These are phyloP conservation scores for Fraxinus greggii DNA, from an alignment of 305 asterid species.

Conservation along the genomic window DNA sequence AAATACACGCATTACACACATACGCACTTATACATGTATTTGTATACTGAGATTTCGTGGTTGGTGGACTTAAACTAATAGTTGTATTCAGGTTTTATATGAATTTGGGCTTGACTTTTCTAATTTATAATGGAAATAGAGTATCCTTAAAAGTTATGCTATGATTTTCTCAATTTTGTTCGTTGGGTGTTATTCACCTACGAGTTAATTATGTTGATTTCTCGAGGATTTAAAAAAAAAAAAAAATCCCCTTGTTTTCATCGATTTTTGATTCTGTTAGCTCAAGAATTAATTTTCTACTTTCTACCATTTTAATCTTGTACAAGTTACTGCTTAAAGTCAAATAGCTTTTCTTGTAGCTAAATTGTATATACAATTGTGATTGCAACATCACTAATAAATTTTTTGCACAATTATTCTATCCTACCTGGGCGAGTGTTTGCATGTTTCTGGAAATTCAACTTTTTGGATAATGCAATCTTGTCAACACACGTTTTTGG, in stretches of 20 bases:
- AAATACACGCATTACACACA: background rate
- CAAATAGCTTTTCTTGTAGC: background rate
- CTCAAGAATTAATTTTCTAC: background rate
- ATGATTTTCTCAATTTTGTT: background rate
- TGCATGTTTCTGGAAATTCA: background rate
- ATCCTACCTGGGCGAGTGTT: background rate
- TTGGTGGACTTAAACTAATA: background rate
- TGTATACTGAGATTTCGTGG: background rate
- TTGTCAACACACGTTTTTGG: background rate
- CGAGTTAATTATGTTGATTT: constrained; percentile 2
- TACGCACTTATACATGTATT: background rate
- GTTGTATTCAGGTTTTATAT: background rate
- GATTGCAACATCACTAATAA: background rate
- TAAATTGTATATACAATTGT: background rate
- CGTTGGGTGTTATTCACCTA: background rate
- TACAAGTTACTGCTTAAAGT: background rate
- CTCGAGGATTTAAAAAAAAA: background rate
- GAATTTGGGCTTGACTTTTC: background rate
- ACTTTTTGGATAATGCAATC: background rate
- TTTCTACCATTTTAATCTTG: background rate
- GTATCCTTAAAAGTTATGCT: background rate
- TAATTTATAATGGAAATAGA: background rate
- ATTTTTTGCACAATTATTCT: background rate
- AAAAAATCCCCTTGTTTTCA: background rate
- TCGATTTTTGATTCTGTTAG: background rate